A percentile compares a stretch with the other conserved stretches of the same genome.
Evolutionary conservation across 768 basidiomycete species (phyloP).

Genomic region (Tulasnella calospora): DNA sequence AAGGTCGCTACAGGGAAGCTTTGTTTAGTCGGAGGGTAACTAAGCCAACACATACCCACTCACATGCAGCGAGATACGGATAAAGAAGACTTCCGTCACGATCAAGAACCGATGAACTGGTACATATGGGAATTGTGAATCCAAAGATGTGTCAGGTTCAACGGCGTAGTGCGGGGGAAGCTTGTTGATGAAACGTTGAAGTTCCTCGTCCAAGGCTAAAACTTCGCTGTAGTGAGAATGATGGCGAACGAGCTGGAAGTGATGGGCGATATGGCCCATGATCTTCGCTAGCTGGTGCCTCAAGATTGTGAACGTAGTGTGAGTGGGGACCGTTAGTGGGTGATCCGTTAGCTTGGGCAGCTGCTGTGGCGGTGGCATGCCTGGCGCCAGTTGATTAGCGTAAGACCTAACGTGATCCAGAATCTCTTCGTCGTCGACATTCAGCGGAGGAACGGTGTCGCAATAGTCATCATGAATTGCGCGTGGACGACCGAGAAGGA

Average conservation of each 20-base stretch:
- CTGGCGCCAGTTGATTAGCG: slow-evolving; percentile 37
- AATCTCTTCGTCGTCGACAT: slow-evolving; percentile 50
- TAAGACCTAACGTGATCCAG: slow-evolving; percentile 31
- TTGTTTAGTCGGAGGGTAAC: not conserved
- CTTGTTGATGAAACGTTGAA: slow-evolving; percentile 66
- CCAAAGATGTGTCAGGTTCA: slow-evolving; percentile 71
- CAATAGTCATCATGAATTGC: slow-evolving; percentile 82
- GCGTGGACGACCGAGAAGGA: slow-evolving; percentile 81
- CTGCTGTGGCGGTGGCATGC: slow-evolving; percentile 46
- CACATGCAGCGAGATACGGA: slow-evolving; percentile 59
- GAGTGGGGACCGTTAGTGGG: slow-evolving; percentile 58
- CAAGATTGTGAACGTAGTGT: slow-evolving; percentile 83
- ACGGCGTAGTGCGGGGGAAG: slow-evolving; percentile 76
- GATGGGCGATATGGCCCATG: slow-evolving; percentile 86
- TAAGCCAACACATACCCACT: not conserved
- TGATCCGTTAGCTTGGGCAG: slow-evolving; percentile 29
- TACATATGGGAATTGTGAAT: slow-evolving; percentile 59
- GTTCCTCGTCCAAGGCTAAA: slow-evolving; percentile 71
- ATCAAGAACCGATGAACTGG: slow-evolving; percentile 84
- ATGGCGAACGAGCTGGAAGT: slow-evolving; percentile 81
- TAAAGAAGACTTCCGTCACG: slow-evolving; percentile 83
- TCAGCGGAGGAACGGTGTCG: slow-evolving; percentile 71
- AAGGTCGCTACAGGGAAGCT: slow-evolving; percentile 59
- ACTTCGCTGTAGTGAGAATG: slow-evolving; percentile 81
- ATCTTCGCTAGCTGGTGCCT: slow-evolving; percentile 75